phyloP scores from a whole-genome alignment of 2,329 filamentous ascomycete species.

The Botryotinia calthae region DNA sequence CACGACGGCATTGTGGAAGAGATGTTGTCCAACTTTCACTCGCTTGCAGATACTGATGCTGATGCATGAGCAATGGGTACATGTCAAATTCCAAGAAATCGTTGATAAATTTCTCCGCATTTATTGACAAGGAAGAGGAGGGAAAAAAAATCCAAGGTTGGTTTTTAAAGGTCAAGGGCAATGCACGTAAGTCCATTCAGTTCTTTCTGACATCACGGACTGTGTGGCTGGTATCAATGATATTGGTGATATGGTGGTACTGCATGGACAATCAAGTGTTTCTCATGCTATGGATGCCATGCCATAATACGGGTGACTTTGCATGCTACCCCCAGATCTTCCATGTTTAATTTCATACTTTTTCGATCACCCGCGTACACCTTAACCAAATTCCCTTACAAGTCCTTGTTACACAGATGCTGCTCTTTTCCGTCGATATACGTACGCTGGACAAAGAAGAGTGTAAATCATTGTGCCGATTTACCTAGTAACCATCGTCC shows the following conservation, averaged over 20 bases:
- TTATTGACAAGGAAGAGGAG: not conserved
- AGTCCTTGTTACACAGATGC: not conserved
- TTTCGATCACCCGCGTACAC: not conserved
- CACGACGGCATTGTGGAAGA: not conserved
- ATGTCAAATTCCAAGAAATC: slow-evolving; percentile 1
- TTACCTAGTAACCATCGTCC: not conserved
- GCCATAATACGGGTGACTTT: not conserved
- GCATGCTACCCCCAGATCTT: not conserved
- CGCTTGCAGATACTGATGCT: not conserved
- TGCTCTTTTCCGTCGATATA: not conserved
- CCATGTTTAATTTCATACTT: not conserved
- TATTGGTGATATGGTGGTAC: not conserved
- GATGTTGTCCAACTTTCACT: slow-evolving; percentile 1
- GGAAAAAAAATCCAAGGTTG: not conserved
- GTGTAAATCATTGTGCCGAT: not conserved
- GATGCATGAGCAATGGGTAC: not conserved
- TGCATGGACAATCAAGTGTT: not conserved
- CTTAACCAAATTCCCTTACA: too few species aligned
- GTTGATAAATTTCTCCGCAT: not conserved
- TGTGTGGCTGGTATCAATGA: not conserved
- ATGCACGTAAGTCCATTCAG: not conserved
- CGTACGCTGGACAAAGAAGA: not conserved
- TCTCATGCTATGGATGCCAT: not conserved
- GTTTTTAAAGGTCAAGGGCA: not conserved
- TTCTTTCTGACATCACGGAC: slow-evolving; percentile 3